A percentile compares a stretch with the other conserved stretches of the same genome.
These are phyloP conservation scores for Parafenestella ontariensis DNA, from an alignment of 2,329 filamentous ascomycete species.

Conservation along the genomic window DNA sequence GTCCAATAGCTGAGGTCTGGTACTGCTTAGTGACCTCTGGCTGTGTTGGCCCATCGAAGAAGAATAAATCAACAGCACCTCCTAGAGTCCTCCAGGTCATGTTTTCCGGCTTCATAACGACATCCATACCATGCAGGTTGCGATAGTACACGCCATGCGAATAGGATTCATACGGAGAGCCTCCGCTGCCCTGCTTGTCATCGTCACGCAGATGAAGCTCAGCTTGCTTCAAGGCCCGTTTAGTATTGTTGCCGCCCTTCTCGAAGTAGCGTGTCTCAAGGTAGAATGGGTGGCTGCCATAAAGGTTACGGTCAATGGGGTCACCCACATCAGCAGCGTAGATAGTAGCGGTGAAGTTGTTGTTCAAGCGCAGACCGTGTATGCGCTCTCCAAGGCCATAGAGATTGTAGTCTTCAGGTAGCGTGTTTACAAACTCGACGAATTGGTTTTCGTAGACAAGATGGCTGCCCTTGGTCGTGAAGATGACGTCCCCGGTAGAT, in stretches of 20 bases:
- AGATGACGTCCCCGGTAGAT: constrained; percentile 70
- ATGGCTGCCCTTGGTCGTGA: constrained; percentile 68
- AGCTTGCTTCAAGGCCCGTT: constrained; percentile 62
- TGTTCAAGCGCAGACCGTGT: constrained; percentile 72
- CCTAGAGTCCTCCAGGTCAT: constrained; percentile 78
- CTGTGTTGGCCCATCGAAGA: constrained; percentile 75
- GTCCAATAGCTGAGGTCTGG: constrained; percentile 69
- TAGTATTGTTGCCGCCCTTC: constrained; percentile 55
- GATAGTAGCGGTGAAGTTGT: constrained; percentile 73
- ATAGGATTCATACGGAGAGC: constrained; percentile 66
- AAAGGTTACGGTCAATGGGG: constrained; percentile 71
- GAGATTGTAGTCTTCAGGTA: constrained; percentile 76
- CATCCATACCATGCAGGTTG: constrained; percentile 78
- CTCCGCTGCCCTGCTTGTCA: constrained; percentile 18
- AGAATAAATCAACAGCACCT: constrained; percentile 79
- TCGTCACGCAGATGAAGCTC: constrained; percentile 50
- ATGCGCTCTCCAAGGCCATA: constrained; percentile 79
- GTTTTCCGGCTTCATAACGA: constrained; percentile 68
- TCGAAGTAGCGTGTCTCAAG: constrained; percentile 80
- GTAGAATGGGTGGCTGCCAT: constrained; percentile 80
- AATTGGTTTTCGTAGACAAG: constrained; percentile 81
- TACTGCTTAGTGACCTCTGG: constrained; percentile 74
- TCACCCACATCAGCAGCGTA: constrained; percentile 74
- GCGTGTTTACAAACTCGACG: constrained; percentile 71
- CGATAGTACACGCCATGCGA: constrained; percentile 80